Evolutionary conservation across 768 basidiomycete genomes (phyloP).

Genomic region (Aureoboletus auriporus): DNA sequence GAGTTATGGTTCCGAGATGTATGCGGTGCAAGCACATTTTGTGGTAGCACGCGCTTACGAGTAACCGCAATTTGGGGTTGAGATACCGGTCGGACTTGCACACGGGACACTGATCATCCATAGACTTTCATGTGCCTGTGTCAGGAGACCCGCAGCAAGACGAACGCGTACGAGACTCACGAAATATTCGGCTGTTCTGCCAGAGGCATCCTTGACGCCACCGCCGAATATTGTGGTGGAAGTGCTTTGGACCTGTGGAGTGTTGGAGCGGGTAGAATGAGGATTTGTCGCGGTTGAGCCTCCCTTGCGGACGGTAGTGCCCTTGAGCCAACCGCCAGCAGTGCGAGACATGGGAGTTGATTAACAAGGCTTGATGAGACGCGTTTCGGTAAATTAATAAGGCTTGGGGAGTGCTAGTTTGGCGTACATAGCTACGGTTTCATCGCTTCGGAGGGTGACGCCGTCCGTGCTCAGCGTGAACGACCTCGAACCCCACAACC

Average conservation of each 20-base stretch:
- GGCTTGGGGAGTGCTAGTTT: no score
- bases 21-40: constrained; percentile 67
- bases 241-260: constrained; percentile 67
- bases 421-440: no score
- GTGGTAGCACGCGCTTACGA: constrained; percentile 97
- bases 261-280: constrained; percentile 54
- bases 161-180: constrained; percentile 41
- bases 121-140: constrained; percentile 44
- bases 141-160: constrained; percentile 7
- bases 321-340: constrained; percentile 55
- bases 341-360: constrained; percentile 30
- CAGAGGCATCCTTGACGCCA: constrained; percentile 83
- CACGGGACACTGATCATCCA: constrained; percentile 94
- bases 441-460: no score
- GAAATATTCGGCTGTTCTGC: constrained; percentile 76
- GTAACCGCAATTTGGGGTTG: constrained; percentile 88
- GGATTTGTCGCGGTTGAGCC: constrained; percentile 39
- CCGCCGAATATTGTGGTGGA: constrained; percentile 75
- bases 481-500: no score
- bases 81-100: constrained; percentile 96
- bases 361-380: constrained; percentile 1
- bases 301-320: constrained; percentile 72
- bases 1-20: constrained; percentile 3
- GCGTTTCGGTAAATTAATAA: constrained; percentile 6
- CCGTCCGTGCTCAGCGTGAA: no score